These are phyloP conservation scores for Pythium grandisporangium DNA, from an alignment of 352 stramenopile species.

Conservation along the genomic window DNA sequence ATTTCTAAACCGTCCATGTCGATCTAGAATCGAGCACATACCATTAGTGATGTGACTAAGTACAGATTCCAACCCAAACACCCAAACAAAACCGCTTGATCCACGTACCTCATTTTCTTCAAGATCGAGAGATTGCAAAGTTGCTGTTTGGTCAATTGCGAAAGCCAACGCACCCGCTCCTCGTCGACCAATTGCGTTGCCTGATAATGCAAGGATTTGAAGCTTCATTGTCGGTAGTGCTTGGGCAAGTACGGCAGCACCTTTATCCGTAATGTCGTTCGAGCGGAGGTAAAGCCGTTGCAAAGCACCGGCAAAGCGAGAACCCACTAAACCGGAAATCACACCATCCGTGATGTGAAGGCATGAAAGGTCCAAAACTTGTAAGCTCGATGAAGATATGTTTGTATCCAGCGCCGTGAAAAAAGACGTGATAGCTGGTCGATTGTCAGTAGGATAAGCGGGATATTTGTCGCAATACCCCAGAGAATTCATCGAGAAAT, in stretches of 20 bases:
- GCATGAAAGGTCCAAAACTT: conserved; percentile 39
- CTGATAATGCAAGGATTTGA: conserved; percentile 25
- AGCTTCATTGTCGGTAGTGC: conserved; percentile 6
- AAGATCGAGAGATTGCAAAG: conserved; percentile 31
- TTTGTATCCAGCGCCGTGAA: too few species aligned
- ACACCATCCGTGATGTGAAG: conserved; percentile 18
- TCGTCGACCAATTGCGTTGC: conserved; percentile 27
- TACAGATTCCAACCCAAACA: too few species aligned
- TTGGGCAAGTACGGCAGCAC: conserved; percentile 10
- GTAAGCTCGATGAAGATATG: not conserved
- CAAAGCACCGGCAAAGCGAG: conserved; percentile 10
- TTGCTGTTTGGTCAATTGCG: conserved; percentile 22
- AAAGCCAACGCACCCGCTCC: conserved; percentile 37
- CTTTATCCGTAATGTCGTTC: conserved; percentile 24
- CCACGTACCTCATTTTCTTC: conserved; percentile 34
- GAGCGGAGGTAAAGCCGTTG: conserved; percentile 30
- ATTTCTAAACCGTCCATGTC: conserved; percentile 14
- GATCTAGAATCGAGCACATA: conserved; percentile 18
- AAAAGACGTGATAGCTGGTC: not conserved
- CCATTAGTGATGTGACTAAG: not conserved
- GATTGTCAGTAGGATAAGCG: not conserved
- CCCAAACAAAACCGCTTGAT: too few species aligned
- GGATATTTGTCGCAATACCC: conserved; percentile 1
- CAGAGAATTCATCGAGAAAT: conserved; percentile 44
- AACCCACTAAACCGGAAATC: conserved; percentile 9